A percentile compares a stretch with the other conserved stretches of the same genome.
These are phyloP conservation scores for Parietaria judaica DNA, from an alignment of 306 rosid species.

Conservation along the genomic window DNA sequence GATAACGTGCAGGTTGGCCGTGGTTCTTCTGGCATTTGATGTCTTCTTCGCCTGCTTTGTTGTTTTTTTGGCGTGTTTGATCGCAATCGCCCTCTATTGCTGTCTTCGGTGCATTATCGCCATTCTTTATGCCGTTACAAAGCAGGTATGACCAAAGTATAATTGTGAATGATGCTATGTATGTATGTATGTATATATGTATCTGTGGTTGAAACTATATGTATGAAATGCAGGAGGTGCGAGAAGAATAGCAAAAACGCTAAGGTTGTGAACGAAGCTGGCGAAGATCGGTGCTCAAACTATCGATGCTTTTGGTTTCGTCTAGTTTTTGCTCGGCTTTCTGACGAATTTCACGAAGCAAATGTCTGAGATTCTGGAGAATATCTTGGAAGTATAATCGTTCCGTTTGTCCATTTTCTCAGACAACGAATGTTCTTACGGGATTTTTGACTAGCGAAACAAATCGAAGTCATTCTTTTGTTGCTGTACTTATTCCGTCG, in stretches of 20 bases:
- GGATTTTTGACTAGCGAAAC: conserved; percentile 25
- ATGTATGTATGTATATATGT: too few relatives aligned
- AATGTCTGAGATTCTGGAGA: conserved; percentile 33
- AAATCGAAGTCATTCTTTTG: conserved; percentile 18
- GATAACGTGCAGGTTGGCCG: conserved; percentile 68
- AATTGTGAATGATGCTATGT: too few relatives aligned
- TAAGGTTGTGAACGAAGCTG: conserved; percentile 30
- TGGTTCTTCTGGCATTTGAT: conserved; percentile 74
- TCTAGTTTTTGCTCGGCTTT: conserved; percentile 26
- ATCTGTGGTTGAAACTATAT: too few relatives aligned
- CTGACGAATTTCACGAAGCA: conserved; percentile 24
- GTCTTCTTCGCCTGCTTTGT: conserved; percentile 56
- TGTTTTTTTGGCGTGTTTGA: conserved; percentile 60
- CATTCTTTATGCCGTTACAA: conserved; percentile 47
- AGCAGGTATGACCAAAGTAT: too few relatives aligned
- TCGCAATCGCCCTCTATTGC: conserved; percentile 90
- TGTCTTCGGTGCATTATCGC: conserved; percentile 90
- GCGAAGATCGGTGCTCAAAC: conserved; percentile 3
- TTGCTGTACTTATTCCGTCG: conserved; percentile 42
- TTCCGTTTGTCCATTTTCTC: conserved; percentile 30
- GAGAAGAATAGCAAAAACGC: conserved; percentile 46
- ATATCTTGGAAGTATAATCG: conserved; percentile 38
- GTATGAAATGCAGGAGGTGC: too few relatives aligned
- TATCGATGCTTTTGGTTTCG: conserved; percentile 23
- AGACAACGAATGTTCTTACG: conserved; percentile 35